Percentiles rank a stretch among this genome's conserved stretches.
Conservation (phyloP, 2,329 filamentous ascomycete genomes). For the Fusarium sp. region DNA sequence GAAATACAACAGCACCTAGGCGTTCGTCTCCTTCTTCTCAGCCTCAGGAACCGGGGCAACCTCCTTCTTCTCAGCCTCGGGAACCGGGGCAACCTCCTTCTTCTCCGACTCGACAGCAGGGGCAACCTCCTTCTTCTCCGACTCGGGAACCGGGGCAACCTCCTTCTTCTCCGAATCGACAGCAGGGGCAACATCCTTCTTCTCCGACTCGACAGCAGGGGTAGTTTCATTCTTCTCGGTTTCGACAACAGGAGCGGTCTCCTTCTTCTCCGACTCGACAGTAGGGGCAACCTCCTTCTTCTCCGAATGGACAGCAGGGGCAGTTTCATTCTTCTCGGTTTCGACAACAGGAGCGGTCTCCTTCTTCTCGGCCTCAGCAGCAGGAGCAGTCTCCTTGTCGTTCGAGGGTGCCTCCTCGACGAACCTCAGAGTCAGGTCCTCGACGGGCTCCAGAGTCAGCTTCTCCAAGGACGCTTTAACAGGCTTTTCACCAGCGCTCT, state of each 20-base stretch:
- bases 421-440: slow-evolving; percentile 24
- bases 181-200: neutral
- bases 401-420: neutral
- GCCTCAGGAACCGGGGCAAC: neutral
- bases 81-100: neutral
- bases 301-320: too few species aligned
- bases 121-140: neutral
- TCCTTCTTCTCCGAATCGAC: slow-evolving; percentile 1
- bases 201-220: too few species aligned
- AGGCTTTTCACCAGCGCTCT: slow-evolving; percentile 31
- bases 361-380: neutral
- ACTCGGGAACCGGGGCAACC: neutral
- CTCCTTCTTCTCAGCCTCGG: neutral
- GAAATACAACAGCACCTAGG: neutral
- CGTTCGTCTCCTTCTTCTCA: slow-evolving; percentile 8
- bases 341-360: neutral
- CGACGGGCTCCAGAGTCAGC: slow-evolving; percentile 20
- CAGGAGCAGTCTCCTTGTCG: slow-evolving; percentile 1
- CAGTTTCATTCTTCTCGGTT: neutral
- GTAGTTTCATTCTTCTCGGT: neutral
- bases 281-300: neutral
- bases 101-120: too few species aligned
- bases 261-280: slow-evolving; percentile 7
- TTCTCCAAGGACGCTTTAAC: slow-evolving; percentile 29
- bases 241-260: neutral